Base-by-base conservation (phyloP, 495 filamentous ascomycete species). In the Neurospora sp. region DNA sequence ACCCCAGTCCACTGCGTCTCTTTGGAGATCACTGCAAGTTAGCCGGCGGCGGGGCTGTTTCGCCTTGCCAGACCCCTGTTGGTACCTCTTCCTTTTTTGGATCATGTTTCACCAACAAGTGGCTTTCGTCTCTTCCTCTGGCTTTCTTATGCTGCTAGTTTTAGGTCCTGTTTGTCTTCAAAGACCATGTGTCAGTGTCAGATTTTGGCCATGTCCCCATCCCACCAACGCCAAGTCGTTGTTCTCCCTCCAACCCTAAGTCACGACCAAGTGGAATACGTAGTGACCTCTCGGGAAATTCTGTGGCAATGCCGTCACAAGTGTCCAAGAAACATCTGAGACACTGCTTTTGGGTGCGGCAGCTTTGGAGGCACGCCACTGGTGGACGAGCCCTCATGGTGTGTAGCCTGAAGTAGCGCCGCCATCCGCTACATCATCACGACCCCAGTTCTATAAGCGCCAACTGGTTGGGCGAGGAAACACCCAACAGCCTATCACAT, bases 381-480 rank as follows among this genome's bases (percentile, higher is more conserved):
- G 81, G 85, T 81, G 79, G 81, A 77, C 76, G 75, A 77, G 75
- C 76, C 79, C 77, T 75, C 76, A 75, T 79, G 74, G 68, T 72
- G 76, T 70, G 70, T 69, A 73, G 72, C 72, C 31, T 74, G 74
- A 35, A 53, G 83, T 81, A 83, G 81, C 83, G 80, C 83, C 80
- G 79, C 83, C 81, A 83, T 81, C 83, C 81, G 81, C 81, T 79
- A 82, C 81, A 79, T 79, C 75, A 78, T 76, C 72, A 76, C 27
- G 73, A 72, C 79, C 83, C 83, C 81, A 72, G 80, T 82, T 78
- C 78, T 76, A 75, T 84, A 87, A 85, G 85, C 85, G 85, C 85
- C 85, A 82, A 85, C 81, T 85, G 85, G 85, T 77, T 78, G 78
- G 79, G 75, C 78, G 76, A 76, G 35, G 76, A 74, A 75, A 72